Conservation (phyloP, 176 grass and related monocot genomes). For the Carex cristatella region DNA sequence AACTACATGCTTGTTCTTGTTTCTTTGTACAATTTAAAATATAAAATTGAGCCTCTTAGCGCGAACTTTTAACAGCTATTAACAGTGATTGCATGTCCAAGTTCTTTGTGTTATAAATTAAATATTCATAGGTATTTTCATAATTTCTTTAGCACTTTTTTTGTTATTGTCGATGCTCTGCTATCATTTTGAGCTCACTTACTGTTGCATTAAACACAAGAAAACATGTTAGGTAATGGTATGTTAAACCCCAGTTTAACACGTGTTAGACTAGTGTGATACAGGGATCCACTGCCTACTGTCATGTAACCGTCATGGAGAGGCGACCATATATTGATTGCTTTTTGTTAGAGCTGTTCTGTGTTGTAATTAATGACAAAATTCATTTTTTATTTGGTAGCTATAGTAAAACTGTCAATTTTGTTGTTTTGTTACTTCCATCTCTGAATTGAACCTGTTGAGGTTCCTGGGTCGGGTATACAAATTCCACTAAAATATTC, state of each 20-base stretch:
- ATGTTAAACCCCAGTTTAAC: neutral
- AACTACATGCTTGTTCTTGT: neutral
- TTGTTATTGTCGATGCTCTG: neutral
- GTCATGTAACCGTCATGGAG: neutral
- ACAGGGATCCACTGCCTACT: neutral
- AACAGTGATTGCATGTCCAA: neutral
- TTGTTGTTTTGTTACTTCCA: slow-evolving; percentile 7
- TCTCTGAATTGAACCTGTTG: neutral
- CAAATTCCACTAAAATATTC: neutral
- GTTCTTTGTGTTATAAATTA: neutral
- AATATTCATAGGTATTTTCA: neutral
- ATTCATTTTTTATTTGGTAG: neutral
- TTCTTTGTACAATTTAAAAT: neutral
- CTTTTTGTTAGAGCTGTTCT: neutral
- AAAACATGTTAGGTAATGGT: neutral
- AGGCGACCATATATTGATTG: neutral
- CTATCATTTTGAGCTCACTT: neutral
- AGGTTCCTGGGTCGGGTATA: neutral
- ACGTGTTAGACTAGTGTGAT: neutral
- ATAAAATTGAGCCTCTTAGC: neutral
- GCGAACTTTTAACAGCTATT: neutral
- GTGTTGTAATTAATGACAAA: neutral
- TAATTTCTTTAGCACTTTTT: neutral
- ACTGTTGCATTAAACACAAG: neutral
- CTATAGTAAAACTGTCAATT: neutral